A percentile compares a stretch with the other conserved stretches of the same genome.
Conservation (phyloP, 2,329 filamentous ascomycete genomes). For the Trichoderma sp. region DNA sequence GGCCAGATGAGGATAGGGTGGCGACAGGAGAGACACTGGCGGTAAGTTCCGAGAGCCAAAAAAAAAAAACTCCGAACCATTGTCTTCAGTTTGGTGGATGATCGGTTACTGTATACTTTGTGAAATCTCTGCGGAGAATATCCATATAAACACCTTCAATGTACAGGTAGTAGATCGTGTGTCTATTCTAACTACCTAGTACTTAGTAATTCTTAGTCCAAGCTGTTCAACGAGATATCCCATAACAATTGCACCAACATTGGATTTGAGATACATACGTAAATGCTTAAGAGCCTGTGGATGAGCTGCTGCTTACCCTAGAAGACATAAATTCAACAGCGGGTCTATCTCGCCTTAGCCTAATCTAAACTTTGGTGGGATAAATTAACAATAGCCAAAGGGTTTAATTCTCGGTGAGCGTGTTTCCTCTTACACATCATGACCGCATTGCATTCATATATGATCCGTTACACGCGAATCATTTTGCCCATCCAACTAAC, state of each 20-base stretch:
- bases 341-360: not conserved
- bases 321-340: not conserved
- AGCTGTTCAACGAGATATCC: not conserved
- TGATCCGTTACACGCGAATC: not conserved
- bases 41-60: not conserved
- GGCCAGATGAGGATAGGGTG: not conserved
- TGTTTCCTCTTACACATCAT: not conserved
- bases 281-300: not conserved
- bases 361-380: not conserved
- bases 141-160: not conserved
- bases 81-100: not conserved
- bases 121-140: not conserved
- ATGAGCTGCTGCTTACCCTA: not conserved
- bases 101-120: too few species aligned
- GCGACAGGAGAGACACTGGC: not conserved
- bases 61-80: not conserved
- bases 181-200: not conserved
- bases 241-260: not conserved
- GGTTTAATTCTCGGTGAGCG: not conserved
- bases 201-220: not conserved
- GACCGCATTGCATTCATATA: slow-evolving; percentile 11
- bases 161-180: not conserved
- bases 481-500: slow-evolving; percentile 1
- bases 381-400: not conserved
- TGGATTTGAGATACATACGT: not conserved